Evolutionary conservation across 805 yeast species (phyloP).

Genomic region (Candida easanensis): DNA sequence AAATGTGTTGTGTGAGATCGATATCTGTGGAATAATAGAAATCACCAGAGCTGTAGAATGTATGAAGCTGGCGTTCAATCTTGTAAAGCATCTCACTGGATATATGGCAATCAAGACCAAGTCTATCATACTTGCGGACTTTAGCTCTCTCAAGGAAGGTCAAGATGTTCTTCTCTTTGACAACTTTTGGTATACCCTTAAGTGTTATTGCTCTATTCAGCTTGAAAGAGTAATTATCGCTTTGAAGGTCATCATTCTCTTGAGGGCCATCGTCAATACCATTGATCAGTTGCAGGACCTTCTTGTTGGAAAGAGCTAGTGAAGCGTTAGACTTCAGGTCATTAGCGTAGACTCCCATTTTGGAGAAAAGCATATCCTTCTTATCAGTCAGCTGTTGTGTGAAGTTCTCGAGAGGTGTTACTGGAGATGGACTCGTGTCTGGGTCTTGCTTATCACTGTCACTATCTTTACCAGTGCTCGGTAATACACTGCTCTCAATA

Average conservation of each 20-base stretch:
- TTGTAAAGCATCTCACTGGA: slow-evolving; percentile 21
- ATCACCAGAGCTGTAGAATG: slow-evolving; percentile 20
- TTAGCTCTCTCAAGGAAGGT: slow-evolving; percentile 15
- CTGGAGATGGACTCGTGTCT: neutral
- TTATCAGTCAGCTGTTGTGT: slow-evolving; percentile 13
- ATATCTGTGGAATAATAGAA: slow-evolving; percentile 29
- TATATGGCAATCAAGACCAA: slow-evolving; percentile 11
- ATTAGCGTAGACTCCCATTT: slow-evolving; percentile 26
- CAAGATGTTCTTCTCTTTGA: slow-evolving; percentile 7
- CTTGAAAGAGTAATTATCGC: slow-evolving; percentile 15
- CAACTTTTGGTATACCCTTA: slow-evolving; percentile 6
- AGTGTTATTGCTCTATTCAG: slow-evolving; percentile 25
- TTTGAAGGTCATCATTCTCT: neutral
- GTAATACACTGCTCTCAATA: neutral
- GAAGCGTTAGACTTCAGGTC: slow-evolving; percentile 27
- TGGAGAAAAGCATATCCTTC: slow-evolving; percentile 25
- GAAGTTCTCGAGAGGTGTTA: neutral
- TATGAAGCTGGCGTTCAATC: slow-evolving; percentile 21
- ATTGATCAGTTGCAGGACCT: slow-evolving; percentile 7
- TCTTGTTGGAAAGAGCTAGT: slow-evolving; percentile 17
- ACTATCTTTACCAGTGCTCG: neutral
- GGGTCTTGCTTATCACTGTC: neutral
- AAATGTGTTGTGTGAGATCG: slow-evolving; percentile 27
- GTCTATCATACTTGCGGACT: slow-evolving; percentile 1
- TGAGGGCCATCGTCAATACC: slow-evolving; percentile 5